Percentiles rank a stretch among this genome's conserved stretches.
phyloP scores from a whole-genome alignment of 2,329 filamentous ascomycete species.

The Aspergillus novoparasiticus region DNA sequence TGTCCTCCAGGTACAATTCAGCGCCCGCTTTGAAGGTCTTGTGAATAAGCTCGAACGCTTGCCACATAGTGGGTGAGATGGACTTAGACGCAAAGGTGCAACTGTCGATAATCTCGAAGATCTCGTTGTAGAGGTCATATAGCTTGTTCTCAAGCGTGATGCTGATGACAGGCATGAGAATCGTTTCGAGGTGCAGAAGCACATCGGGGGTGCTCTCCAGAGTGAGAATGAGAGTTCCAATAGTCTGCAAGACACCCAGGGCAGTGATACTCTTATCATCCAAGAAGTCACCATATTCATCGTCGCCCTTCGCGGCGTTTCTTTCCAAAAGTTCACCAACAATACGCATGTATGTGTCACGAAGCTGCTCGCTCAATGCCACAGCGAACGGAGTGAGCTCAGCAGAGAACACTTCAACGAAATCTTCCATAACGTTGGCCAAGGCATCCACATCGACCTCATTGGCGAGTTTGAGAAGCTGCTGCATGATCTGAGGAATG shows the following conservation, averaged over 20 bases:
- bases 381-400: conserved; percentile 97
- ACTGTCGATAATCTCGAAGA: conserved; percentile 99
- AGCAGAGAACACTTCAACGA: conserved; percentile 96
- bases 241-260: conserved; percentile 93
- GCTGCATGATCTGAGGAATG: conserved; percentile 99
- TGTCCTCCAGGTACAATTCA: conserved; percentile 96
- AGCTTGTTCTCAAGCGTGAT: conserved; percentile 97
- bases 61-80: conserved; percentile 97
- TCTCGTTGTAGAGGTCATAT: conserved; percentile 95
- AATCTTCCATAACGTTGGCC: conserved; percentile 99
- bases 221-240: conserved; percentile 94
- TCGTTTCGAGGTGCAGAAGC: conserved; percentile 87
- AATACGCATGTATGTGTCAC: conserved; percentile 94
- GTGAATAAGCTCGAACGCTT: conserved; percentile 95
- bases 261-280: conserved; percentile 99
- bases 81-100: conserved; percentile 97
- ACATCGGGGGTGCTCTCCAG: conserved; percentile 97
- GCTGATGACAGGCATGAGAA: conserved; percentile 95
- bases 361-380: conserved; percentile 89
- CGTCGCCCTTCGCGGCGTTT: conserved; percentile 72
- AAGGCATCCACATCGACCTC: conserved; percentile 97
- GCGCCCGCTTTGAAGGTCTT: conserved; percentile 96
- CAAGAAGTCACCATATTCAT: conserved; percentile 86
- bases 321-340: conserved; percentile 89
- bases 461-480: conserved; percentile 93